Percentiles rank a stretch among this genome's conserved stretches.
phyloP scores from a whole-genome alignment of 1,139 yeast genomes.

The Meyerozyma guilliermondii region DNA sequence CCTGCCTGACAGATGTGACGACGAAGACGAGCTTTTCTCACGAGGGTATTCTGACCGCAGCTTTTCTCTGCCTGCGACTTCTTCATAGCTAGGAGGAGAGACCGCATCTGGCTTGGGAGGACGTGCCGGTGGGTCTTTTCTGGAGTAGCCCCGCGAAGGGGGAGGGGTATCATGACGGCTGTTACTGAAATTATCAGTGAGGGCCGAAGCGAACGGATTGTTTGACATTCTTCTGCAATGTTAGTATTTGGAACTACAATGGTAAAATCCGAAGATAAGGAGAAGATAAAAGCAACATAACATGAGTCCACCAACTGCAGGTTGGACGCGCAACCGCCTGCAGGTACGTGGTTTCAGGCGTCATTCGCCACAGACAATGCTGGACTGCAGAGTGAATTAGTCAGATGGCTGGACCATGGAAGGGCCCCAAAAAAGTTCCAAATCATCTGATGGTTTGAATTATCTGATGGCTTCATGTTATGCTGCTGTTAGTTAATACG shows the following conservation, averaged over 20 bases:
- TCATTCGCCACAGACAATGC: no score
- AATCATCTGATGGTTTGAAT: no score
- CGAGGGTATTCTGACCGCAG: constrained; percentile 43
- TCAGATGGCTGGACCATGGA: no score
- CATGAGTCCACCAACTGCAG: not conserved
- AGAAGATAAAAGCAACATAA: not conserved
- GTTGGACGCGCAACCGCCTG: no score
- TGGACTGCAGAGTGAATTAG: no score
- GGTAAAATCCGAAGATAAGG: not conserved
- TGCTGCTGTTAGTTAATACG: constrained; percentile 12
- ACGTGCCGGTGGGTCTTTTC: constrained; percentile 23
- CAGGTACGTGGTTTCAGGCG: no score
- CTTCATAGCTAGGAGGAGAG: constrained; percentile 65
- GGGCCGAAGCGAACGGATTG: constrained; percentile 52
- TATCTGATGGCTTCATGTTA: no score
- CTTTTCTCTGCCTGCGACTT: constrained; percentile 51
- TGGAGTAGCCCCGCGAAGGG: constrained; percentile 18
- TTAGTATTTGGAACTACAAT: constrained; percentile 18
- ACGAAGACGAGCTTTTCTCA: constrained; percentile 34
- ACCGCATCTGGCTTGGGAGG: constrained; percentile 24
- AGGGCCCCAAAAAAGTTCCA: no score
- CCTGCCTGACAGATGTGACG: constrained; percentile 17
- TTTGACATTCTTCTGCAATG: constrained; percentile 41
- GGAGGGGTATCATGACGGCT: constrained; percentile 32
- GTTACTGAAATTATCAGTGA: constrained; percentile 28